Percentiles rank a stretch among this genome's conserved stretches.
Conservation (phyloP, 176 grass and related monocot species). For the Aegilops sharonensis region DNA sequence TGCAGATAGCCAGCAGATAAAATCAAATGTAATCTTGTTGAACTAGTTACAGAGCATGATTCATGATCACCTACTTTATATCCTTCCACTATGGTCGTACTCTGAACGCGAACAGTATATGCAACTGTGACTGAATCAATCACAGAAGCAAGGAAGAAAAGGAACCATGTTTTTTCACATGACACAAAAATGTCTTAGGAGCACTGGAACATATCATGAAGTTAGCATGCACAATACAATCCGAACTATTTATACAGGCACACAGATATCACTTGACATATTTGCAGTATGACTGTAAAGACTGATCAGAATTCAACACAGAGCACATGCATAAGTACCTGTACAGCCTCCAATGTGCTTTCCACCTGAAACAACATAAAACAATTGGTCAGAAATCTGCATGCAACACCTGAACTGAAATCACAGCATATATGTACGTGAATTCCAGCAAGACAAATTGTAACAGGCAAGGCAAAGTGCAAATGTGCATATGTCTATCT, state of each 20-base stretch:
- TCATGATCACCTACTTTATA: not conserved
- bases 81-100: not conserved
- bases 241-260: not conserved
- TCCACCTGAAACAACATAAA: constrained; percentile 53
- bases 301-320: constrained; percentile 17
- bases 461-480: not conserved
- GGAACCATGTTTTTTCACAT: not conserved
- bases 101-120: not conserved
- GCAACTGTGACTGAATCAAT: not conserved
- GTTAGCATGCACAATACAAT: not conserved
- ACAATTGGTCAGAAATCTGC: constrained; percentile 22
- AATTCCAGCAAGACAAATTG: not conserved
- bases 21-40: not conserved
- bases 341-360: constrained; percentile 93
- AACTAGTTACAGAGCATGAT: not conserved
- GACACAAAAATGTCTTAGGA: not conserved
- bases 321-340: constrained; percentile 43
- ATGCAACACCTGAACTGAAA: not conserved
- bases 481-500: not conserved
- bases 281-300: not conserved
- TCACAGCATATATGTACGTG: not conserved
- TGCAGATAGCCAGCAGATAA: constrained; percentile 9
- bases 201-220: constrained; percentile 9
- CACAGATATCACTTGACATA: not conserved
- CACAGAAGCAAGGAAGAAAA: not conserved